These are phyloP conservation scores for Gomphus bonarii DNA, from an alignment of 1,284 basidiomycete species.

Conservation along the genomic window DNA sequence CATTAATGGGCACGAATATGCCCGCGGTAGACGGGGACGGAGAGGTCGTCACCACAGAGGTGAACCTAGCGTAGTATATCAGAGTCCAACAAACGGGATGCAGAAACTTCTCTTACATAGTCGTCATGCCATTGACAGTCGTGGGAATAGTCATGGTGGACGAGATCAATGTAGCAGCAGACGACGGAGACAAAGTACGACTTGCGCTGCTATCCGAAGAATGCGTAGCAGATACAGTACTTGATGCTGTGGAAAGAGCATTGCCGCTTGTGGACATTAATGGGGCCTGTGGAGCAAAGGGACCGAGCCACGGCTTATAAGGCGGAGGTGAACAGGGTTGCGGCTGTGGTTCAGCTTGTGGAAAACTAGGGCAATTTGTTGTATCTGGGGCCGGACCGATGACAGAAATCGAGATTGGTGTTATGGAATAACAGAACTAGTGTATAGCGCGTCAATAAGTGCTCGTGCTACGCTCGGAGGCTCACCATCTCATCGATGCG, in stretches of 20 bases:
- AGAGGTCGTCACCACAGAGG: neutral
- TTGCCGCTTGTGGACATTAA: neutral
- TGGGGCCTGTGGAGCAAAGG: neutral
- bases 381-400: conserved; percentile 17
- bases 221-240: neutral
- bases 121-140: neutral
- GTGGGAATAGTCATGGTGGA: neutral
- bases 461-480: neutral
- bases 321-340: conserved; percentile 6
- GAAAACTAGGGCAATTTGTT: neutral
- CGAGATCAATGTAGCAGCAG: neutral
- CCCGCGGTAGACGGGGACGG: neutral
- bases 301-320: neutral
- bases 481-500: conserved; percentile 24
- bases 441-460: neutral
- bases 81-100: neutral
- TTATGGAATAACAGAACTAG: conserved; percentile 30
- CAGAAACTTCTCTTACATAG: neutral
- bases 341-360: conserved; percentile 1
- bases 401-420: conserved; percentile 31
- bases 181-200: neutral
- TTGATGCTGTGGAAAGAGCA: neutral
- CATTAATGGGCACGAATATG: neutral
- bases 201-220: neutral
- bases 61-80: neutral